Conservation (phyloP, 768 basidiomycete species). For the Agrocybe praecox region DNA sequence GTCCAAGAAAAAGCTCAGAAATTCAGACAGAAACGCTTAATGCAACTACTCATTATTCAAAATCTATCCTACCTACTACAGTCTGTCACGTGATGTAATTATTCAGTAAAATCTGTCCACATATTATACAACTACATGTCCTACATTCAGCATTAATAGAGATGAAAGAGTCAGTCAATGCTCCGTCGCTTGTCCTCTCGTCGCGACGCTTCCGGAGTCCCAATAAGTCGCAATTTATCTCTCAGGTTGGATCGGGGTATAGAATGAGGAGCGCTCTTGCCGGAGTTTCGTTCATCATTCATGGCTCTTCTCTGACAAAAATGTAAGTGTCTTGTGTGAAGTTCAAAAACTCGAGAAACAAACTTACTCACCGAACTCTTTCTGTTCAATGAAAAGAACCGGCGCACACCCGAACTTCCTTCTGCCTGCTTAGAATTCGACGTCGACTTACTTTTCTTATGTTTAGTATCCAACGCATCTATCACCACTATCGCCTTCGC, state of each 20-base stretch:
- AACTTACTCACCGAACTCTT: constrained; percentile 39
- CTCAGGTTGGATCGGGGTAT: constrained; percentile 32
- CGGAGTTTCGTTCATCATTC: constrained; percentile 13
- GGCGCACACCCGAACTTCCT: constrained; percentile 25
- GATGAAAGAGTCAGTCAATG: constrained; percentile 26
- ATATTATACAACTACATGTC: not conserved
- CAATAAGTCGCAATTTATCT: constrained; percentile 32
- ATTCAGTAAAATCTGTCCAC: not conserved
- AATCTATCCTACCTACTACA: too few relatives aligned
- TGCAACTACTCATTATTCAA: not conserved
- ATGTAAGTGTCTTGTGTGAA: not conserved
- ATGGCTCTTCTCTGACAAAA: constrained; percentile 12
- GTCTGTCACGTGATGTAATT: not conserved
- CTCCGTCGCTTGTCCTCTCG: constrained; percentile 38
- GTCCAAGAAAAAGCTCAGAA: not conserved
- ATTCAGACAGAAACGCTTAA: not conserved
- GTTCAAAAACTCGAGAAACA: not conserved
- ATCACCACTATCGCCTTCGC: constrained; percentile 66
- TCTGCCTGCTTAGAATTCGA: constrained; percentile 17
- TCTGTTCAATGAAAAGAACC: constrained; percentile 40
- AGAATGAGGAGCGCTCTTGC: constrained; percentile 14
- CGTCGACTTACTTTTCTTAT: constrained; percentile 30
- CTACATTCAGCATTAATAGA: not conserved
- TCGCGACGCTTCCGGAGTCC: constrained; percentile 39
- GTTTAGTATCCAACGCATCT: constrained; percentile 56